Conservation (phyloP, 2,329 filamentous ascomycete genomes). For the Ustilaginoidea virens region DNA sequence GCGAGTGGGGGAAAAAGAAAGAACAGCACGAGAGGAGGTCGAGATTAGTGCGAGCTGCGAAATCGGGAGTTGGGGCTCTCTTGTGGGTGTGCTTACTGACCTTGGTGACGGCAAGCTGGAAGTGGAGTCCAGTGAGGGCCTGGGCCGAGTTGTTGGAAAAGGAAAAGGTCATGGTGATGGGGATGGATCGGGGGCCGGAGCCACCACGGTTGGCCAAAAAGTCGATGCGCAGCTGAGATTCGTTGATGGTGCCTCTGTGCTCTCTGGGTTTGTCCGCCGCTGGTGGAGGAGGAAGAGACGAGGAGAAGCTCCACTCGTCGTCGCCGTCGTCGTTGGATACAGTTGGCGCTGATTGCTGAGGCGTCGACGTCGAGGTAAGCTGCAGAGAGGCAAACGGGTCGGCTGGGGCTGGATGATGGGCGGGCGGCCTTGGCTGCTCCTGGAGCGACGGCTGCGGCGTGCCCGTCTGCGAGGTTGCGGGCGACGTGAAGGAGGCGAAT, state of each 20-base stretch:
- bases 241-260: constrained; percentile 51
- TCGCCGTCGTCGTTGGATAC: constrained; percentile 59
- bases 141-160: constrained; percentile 70
- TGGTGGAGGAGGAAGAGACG: constrained; percentile 54
- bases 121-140: constrained; percentile 65
- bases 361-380: constrained; percentile 11
- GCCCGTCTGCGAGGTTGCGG: constrained; percentile 33
- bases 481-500: constrained; percentile 39
- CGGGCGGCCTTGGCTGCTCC: constrained; percentile 29
- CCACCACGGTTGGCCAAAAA: constrained; percentile 52
- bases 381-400: constrained; percentile 40
- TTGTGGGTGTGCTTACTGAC: constrained; percentile 24
- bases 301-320: constrained; percentile 90
- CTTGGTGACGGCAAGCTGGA: constrained; percentile 88
- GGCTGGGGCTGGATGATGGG: constrained; percentile 22
- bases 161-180: constrained; percentile 57
- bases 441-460: constrained; percentile 35
- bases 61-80: not conserved
- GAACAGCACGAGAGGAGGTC: too few species aligned
- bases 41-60: too few species aligned
- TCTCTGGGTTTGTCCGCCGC: constrained; percentile 37
- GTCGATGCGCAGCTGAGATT: constrained; percentile 55
- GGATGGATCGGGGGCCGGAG: constrained; percentile 31
- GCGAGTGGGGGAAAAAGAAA: constrained; percentile 1
- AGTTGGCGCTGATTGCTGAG: constrained; percentile 11